Evolutionary conservation across 441 rosid species (phyloP).

Genomic region (Mallotus japonicus): DNA sequence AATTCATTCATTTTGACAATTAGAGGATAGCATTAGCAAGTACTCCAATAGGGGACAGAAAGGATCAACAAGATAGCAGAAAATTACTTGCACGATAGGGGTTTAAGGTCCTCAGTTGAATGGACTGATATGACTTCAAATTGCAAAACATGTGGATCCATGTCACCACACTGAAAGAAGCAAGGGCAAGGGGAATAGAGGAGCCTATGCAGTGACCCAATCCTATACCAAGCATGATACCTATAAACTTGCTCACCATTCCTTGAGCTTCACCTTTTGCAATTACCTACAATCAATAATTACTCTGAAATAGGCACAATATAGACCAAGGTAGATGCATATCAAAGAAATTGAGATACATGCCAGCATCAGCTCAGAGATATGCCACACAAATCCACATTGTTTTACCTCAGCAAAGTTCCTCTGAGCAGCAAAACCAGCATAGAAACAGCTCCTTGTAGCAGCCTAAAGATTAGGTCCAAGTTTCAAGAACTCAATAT

Average conservation of each 20-base stretch:
- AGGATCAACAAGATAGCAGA: conserved; percentile 19
- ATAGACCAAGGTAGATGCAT: conserved; percentile 1
- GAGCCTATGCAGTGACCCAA: conserved; percentile 70
- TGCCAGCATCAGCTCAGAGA: conserved; percentile 10
- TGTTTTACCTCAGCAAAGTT: conserved; percentile 90
- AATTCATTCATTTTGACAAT: background rate
- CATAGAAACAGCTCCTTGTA: conserved; percentile 90
- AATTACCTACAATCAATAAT: conserved; percentile 56
- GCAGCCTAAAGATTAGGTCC: conserved; percentile 59
- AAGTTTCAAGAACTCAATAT: conserved; percentile 26
- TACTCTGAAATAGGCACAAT: conserved; percentile 22
- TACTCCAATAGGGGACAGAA: background rate
- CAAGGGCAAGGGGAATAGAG: conserved; percentile 73
- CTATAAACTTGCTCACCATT: conserved; percentile 92
- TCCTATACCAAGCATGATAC: conserved; percentile 79
- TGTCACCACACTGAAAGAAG: conserved; percentile 73
- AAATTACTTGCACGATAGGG: conserved; percentile 92
- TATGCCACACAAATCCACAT: background rate
- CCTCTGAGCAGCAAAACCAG: conserved; percentile 98
- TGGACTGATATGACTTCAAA: conserved; percentile 85
- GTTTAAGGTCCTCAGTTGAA: conserved; percentile 88
- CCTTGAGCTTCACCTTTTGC: conserved; percentile 99
- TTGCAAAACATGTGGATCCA: conserved; percentile 94
- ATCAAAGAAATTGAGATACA: conserved; percentile 10
- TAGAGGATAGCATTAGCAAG: background rate